phyloP scores from a whole-genome alignment of 2,329 filamentous ascomycete genomes.

The Phyllosticta paracitricarpa region DNA sequence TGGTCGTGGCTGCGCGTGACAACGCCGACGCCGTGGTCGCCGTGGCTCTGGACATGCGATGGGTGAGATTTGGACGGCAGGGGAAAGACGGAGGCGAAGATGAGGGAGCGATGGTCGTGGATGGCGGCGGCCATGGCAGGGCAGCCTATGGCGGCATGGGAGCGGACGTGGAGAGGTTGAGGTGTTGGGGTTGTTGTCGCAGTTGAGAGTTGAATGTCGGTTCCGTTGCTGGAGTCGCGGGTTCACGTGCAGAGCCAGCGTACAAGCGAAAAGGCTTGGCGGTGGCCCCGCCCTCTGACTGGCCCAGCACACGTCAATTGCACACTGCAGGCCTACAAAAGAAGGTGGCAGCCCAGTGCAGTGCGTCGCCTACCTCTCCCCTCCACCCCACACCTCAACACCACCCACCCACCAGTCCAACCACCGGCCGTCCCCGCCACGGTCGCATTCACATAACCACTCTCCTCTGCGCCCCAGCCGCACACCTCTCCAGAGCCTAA shows the following conservation, averaged over 20 bases:
- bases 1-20: slow-evolving; percentile 25
- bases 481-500: background rate
- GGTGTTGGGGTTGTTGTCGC: background rate
- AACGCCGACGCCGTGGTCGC: slow-evolving; percentile 6
- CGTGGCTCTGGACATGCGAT: background rate
- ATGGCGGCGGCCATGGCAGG: slow-evolving; percentile 5
- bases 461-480: background rate
- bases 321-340: background rate
- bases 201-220: background rate
- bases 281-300: background rate
- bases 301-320: background rate
- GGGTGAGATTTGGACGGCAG: slow-evolving; percentile 10
- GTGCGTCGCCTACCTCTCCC: background rate
- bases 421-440: background rate
- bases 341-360: background rate
- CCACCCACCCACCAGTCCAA: background rate
- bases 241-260: background rate
- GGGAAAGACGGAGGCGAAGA: slow-evolving; percentile 38
- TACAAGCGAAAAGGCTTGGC: background rate
- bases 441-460: background rate
- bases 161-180: background rate
- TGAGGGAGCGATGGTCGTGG: slow-evolving; percentile 12
- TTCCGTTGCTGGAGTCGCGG: background rate
- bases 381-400: background rate
- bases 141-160: background rate